Conservation (phyloP, 192 early-diverging fungal genomes). For the Thamnidium elegans region DNA sequence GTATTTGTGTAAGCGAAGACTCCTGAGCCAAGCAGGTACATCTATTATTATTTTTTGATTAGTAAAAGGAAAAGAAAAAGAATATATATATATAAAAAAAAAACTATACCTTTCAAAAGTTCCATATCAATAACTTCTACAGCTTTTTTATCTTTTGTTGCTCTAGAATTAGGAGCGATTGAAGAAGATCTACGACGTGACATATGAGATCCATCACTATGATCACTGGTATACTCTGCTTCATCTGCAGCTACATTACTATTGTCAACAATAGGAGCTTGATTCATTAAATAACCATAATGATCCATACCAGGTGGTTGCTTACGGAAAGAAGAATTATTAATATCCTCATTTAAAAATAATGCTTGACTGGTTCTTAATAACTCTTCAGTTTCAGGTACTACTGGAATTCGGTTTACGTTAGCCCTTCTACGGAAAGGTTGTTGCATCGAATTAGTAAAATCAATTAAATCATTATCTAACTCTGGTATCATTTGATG, state of each 20-base stretch:
- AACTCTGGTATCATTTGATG: background rate
- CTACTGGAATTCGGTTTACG: conserved; percentile 8
- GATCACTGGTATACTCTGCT: conserved; percentile 36
- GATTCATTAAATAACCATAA: conserved; percentile 15
- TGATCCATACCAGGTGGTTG: conserved; percentile 15
- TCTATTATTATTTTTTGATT: conserved; percentile 42
- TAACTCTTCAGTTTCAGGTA: conserved; percentile 11
- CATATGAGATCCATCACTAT: conserved; percentile 28
- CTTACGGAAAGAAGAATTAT: background rate
- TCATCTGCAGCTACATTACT: background rate
- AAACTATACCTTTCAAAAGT: conserved; percentile 57
- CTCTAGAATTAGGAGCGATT: background rate
- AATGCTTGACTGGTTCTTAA: background rate
- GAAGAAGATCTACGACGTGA: conserved; percentile 10
- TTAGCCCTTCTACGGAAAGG: conserved; percentile 1
- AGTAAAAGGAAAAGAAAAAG: background rate
- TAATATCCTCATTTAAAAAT: background rate
- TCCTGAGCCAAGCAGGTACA: conserved; percentile 90
- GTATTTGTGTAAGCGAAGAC: conserved; percentile 95
- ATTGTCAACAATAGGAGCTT: background rate
- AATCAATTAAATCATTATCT: conserved; percentile 14
- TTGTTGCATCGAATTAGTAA: conserved; percentile 13
- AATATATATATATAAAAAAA: background rate
- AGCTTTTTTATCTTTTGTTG: conserved; percentile 67
- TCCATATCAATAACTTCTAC: conserved; percentile 75